Conservation (phyloP, 352 stramenopile genomes). For the Nothophytophthora sp. region DNA sequence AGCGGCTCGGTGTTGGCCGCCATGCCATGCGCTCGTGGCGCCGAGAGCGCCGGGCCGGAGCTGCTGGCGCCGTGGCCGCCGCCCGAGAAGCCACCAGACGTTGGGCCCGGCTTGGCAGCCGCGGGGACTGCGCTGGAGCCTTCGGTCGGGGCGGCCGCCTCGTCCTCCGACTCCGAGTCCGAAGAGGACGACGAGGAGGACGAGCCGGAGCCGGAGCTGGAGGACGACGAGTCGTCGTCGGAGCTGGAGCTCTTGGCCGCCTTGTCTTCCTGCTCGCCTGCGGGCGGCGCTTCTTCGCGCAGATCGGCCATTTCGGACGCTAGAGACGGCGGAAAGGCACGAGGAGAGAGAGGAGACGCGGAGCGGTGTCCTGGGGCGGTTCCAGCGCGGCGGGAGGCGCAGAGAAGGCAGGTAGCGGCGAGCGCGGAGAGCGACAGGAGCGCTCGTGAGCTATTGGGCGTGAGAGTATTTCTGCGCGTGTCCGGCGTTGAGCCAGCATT, state of each 20-base stretch:
- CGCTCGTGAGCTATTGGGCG: slow-evolving; percentile 8
- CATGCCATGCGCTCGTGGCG: slow-evolving; percentile 29
- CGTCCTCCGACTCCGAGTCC: slow-evolving; percentile 75
- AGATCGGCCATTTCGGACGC: slow-evolving; percentile 26
- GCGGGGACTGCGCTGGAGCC: slow-evolving; percentile 3
- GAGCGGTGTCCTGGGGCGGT: not conserved
- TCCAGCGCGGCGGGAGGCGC: no score
- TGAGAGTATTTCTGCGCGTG: slow-evolving; percentile 31
- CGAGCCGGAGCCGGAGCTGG: slow-evolving; percentile 66
- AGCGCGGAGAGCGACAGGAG: not conserved
- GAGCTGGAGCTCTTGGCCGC: slow-evolving; percentile 66
- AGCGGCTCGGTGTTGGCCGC: slow-evolving; percentile 43
- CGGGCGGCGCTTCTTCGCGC: slow-evolving; percentile 20
- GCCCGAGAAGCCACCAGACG: slow-evolving; percentile 8
- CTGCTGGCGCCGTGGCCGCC: slow-evolving; percentile 5
- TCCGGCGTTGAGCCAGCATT: slow-evolving; percentile 18
- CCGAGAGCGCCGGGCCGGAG: slow-evolving; percentile 24
- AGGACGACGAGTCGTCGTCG: slow-evolving; percentile 77
- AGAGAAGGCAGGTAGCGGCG: not conserved
- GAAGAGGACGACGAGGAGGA: slow-evolving; percentile 80
- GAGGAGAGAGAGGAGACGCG: not conserved
- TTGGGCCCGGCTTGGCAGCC: slow-evolving; percentile 7
- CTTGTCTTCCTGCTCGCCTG: slow-evolving; percentile 46
- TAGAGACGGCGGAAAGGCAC: not conserved
- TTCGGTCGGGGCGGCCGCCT: slow-evolving; percentile 21